phyloP scores from a whole-genome alignment of 129 eudicot genomes.

The Apium graveolens region DNA sequence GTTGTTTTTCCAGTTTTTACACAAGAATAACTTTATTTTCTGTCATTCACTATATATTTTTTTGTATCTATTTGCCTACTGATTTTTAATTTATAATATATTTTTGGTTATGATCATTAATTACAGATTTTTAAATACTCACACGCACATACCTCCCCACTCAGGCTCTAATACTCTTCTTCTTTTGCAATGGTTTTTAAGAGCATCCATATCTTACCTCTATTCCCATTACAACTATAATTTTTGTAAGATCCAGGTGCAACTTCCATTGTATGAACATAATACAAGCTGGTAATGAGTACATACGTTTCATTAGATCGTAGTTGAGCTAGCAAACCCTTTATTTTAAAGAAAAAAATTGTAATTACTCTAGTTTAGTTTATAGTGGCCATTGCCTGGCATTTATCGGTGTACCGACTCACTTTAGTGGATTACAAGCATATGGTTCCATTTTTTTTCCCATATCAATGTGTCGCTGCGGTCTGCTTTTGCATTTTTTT shows the following conservation, averaged over 20 bases:
- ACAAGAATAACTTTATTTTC: not conserved
- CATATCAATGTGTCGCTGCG: not conserved
- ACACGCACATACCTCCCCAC: not conserved
- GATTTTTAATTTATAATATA: not conserved
- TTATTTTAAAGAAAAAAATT: not conserved
- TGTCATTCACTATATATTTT: not conserved
- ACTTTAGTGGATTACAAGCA: constrained; percentile 1
- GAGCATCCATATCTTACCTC: not conserved
- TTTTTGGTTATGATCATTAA: not conserved
- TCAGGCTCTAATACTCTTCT: not conserved
- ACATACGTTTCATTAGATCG: not conserved
- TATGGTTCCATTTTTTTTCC: not conserved
- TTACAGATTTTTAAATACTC: not conserved
- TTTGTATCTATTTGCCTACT: not conserved
- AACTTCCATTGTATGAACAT: not conserved
- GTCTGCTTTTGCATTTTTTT: constrained; percentile 5
- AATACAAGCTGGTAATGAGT: not conserved
- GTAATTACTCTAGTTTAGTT: not conserved
- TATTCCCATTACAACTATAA: not conserved
- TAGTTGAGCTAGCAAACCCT: not conserved
- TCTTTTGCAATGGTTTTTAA: not conserved
- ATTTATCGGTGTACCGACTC: not conserved
- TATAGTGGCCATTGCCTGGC: not conserved
- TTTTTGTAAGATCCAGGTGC: not conserved
- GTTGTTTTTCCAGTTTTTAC: not conserved